Evolutionary conservation across 108 stramenopile species (phyloP).

Genomic region (Poteriospumella lacustris): DNA sequence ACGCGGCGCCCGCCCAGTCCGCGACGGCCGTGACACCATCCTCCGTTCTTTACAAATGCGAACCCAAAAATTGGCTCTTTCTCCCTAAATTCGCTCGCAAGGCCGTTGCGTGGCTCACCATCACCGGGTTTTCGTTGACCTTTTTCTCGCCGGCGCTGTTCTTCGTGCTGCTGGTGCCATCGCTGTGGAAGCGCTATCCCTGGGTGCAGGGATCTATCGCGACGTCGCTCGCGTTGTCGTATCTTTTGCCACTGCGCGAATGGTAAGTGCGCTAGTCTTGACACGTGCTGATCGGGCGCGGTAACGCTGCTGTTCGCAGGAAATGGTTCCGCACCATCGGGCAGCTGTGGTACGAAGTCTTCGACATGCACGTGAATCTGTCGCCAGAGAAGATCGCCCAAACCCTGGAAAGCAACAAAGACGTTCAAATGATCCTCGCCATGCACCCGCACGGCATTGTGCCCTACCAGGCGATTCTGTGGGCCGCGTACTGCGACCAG

Average conservation of each 20-base stretch:
- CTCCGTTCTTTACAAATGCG: background rate
- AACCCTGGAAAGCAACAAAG: background rate
- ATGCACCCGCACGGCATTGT: conserved; percentile 31
- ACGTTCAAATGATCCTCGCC: background rate
- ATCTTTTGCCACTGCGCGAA: background rate
- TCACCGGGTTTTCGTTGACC: background rate
- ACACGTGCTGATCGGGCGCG: background rate
- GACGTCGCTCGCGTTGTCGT: background rate
- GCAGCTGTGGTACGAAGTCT: conserved; percentile 22
- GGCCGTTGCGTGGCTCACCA: background rate
- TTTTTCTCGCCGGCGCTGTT: background rate
- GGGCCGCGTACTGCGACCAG: conserved; percentile 27
- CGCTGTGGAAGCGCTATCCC: conserved; percentile 2
- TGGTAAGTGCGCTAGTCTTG: background rate
- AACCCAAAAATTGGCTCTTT: background rate
- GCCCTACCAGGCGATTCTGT: conserved; percentile 19
- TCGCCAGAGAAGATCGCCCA: background rate
- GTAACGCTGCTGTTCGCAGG: background rate
- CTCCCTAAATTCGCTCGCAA: background rate
- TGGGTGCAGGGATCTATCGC: background rate
- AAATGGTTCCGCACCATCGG: background rate
- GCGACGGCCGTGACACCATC: no score
- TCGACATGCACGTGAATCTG: background rate
- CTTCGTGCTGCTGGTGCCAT: background rate
- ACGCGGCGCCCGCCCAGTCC: no score